Percentiles rank a stretch among this genome's conserved stretches.
phyloP scores from a whole-genome alignment of 2,329 filamentous ascomycete species.

The Calonectria fujianensis region DNA sequence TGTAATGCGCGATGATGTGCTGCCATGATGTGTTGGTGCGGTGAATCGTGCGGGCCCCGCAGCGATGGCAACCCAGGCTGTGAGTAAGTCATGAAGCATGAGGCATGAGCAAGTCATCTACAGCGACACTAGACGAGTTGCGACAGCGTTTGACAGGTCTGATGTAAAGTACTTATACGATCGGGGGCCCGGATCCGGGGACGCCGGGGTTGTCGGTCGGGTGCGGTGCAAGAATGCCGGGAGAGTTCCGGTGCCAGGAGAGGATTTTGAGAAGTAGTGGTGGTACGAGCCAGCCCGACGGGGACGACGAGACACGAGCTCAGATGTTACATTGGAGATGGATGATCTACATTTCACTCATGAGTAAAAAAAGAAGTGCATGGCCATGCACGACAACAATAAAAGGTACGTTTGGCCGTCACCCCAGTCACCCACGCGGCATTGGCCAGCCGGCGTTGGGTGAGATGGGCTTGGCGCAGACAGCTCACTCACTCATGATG shows the following conservation, averaged over 20 bases:
- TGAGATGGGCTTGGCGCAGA: slow-evolving; percentile 21
- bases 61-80: slow-evolving; percentile 10
- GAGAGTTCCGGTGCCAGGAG: slow-evolving; percentile 26
- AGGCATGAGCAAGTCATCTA: slow-evolving; percentile 22
- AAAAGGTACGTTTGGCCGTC: slow-evolving; percentile 16
- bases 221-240: slow-evolving; percentile 41
- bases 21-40: slow-evolving; percentile 25
- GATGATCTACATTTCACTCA: slow-evolving; percentile 26
- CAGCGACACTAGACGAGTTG: slow-evolving; percentile 11
- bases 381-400: slow-evolving; percentile 25
- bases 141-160: slow-evolving; percentile 6
- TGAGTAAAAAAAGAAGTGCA: neutral
- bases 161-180: slow-evolving; percentile 15
- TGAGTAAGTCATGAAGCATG: slow-evolving; percentile 19
- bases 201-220: slow-evolving; percentile 45
- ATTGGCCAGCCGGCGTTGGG: slow-evolving; percentile 16
- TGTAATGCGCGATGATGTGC: slow-evolving; percentile 24
- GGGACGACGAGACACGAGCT: slow-evolving; percentile 32
- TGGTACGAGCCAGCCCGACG: slow-evolving; percentile 29
- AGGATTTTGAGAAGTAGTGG: neutral
- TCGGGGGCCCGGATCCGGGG: slow-evolving; percentile 48
- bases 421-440: slow-evolving; percentile 16
- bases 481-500: slow-evolving; percentile 32
- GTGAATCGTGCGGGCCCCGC: slow-evolving; percentile 16
- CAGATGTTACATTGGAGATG: slow-evolving; percentile 13